A percentile compares a stretch with the other conserved stretches of the same genome.
Evolutionary conservation across 371 early-diverging fungal genomes (phyloP).

Genomic region (Choanephora cucurbitarum): DNA sequence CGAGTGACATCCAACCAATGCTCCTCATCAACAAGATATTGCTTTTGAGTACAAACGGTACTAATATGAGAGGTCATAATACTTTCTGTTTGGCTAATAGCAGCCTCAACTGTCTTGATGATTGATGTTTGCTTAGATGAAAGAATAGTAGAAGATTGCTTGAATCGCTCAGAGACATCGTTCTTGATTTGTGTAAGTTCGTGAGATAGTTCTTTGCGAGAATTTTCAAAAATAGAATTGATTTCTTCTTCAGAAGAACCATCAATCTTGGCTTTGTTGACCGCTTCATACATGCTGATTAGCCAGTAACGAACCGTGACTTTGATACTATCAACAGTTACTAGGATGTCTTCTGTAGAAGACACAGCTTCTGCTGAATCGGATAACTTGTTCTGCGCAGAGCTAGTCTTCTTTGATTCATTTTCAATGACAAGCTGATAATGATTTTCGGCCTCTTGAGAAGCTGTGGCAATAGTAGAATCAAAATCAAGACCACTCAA

Average conservation of each 20-base stretch:
- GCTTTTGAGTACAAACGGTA: conserved; percentile 20
- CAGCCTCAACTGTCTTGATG: conserved; percentile 25
- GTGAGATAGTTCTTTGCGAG: conserved; percentile 28
- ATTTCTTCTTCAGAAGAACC: conserved; percentile 44
- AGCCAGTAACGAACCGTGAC: conserved; percentile 39
- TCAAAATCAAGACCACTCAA: conserved; percentile 28
- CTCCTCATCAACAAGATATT: conserved; percentile 24
- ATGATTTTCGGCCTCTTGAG: conserved; percentile 29
- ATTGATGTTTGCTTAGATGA: conserved; percentile 19
- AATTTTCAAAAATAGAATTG: conserved; percentile 20
- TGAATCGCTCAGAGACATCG: conserved; percentile 8
- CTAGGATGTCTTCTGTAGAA: conserved; percentile 23
- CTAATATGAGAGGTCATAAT: conserved; percentile 24
- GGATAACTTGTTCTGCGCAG: not conserved
- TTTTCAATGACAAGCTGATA: conserved; percentile 20
- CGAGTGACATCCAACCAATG: conserved; percentile 23
- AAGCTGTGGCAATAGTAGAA: conserved; percentile 15
- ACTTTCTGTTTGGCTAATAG: conserved; percentile 31
- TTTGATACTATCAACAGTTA: conserved; percentile 35
- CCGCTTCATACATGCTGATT: conserved; percentile 21
- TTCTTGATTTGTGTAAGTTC: conserved; percentile 20
- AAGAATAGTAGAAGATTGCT: conserved; percentile 18
- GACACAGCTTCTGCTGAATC: conserved; percentile 1
- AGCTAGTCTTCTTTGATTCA: conserved; percentile 13
- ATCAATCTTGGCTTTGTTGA: conserved; percentile 25